A percentile compares a stretch with the other conserved stretches of the same genome.
Evolutionary conservation across 495 filamentous ascomycete species (phyloP).

Genomic region (Podospora comata): DNA sequence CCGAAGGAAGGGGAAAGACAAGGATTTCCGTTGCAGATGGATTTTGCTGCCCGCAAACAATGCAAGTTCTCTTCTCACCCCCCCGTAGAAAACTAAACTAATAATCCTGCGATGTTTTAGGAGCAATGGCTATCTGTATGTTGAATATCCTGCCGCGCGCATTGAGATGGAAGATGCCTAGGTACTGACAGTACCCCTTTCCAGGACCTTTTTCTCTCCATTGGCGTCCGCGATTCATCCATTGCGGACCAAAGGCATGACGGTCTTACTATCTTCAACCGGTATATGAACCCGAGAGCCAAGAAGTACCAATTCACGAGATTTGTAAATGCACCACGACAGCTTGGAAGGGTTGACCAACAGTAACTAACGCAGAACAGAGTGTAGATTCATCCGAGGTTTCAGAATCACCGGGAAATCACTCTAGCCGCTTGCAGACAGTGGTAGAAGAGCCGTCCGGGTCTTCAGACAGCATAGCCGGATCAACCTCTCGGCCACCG

Average conservation of each 20-base stretch:
- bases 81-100: background rate
- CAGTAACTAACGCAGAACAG: background rate
- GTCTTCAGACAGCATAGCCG: background rate
- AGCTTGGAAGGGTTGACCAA: background rate
- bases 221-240: conserved; percentile 16
- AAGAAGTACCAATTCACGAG: conserved; percentile 13
- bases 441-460: background rate
- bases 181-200: background rate
- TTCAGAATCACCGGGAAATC: background rate
- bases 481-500: background rate
- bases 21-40: conserved; percentile 21
- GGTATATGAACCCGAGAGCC: conserved; percentile 17
- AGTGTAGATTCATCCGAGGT: background rate
- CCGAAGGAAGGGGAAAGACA: background rate
- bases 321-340: background rate
- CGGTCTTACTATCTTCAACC: conserved; percentile 14
- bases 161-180: background rate
- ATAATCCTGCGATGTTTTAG: background rate
- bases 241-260: conserved; percentile 17
- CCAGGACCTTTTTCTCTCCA: conserved; percentile 18
- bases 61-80: background rate
- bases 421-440: background rate
- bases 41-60: conserved; percentile 20
- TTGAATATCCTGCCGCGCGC: no score
- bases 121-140: background rate